These are phyloP conservation scores for Zygosaccharomyces bailii DNA, from an alignment of 805 yeast species.

Conservation along the genomic window DNA sequence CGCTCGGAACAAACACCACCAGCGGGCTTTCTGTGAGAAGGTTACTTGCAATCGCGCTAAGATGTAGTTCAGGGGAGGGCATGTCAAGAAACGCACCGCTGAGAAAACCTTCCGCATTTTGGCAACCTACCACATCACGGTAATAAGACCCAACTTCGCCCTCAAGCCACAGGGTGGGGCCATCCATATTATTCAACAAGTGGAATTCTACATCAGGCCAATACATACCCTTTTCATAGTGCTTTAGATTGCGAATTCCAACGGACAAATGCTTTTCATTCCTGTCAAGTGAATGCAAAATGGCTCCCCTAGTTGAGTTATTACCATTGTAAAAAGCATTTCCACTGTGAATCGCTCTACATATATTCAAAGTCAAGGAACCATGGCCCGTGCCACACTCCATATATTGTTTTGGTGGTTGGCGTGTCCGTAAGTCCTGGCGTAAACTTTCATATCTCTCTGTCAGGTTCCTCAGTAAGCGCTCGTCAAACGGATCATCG, in stretches of 20 bases:
- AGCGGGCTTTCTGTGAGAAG: constrained; percentile 43
- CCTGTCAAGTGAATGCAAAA: constrained; percentile 46
- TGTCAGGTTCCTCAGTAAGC: constrained; percentile 1
- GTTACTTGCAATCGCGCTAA: constrained; percentile 34
- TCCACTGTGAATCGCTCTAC: constrained; percentile 43
- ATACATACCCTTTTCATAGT: constrained; percentile 44
- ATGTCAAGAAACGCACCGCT: constrained; percentile 48
- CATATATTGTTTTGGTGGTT: constrained; percentile 40
- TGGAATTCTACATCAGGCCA: constrained; percentile 45
- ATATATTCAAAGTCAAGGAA: constrained; percentile 44
- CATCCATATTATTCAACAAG: constrained; percentile 22
- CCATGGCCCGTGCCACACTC: constrained; percentile 60
- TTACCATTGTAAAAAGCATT: constrained; percentile 37
- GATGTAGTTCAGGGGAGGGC: constrained; percentile 41
- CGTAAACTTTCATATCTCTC: not conserved
- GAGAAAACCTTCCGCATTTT: constrained; percentile 32
- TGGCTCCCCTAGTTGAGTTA: constrained; percentile 39
- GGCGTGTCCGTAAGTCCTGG: constrained; percentile 6
- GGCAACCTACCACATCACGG: constrained; percentile 19
- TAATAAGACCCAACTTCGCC: constrained; percentile 17
- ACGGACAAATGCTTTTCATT: constrained; percentile 39
- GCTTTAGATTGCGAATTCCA: constrained; percentile 41
- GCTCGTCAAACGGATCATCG: constrained; percentile 9
- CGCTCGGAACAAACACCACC: constrained; percentile 46
- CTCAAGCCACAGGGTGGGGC: constrained; percentile 43